Evolutionary conservation across 768 basidiomycete genomes (phyloP).

Genomic region (Naganishia vishniacii): DNA sequence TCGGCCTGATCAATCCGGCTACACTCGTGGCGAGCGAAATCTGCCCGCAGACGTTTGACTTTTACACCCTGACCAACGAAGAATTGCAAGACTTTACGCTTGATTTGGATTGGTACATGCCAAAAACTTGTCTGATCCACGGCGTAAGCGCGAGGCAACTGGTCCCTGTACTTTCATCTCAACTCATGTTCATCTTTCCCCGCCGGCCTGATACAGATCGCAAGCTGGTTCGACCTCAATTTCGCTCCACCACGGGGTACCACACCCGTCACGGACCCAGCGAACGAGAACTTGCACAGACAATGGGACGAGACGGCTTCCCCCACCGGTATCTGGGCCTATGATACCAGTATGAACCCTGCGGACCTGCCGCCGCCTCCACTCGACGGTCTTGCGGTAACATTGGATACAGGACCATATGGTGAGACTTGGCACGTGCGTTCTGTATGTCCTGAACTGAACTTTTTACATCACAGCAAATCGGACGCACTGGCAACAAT

Average conservation of each 20-base stretch:
- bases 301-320: slow-evolving; percentile 34
- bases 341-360: slow-evolving; percentile 35
- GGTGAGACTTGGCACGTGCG: slow-evolving; percentile 36
- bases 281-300: slow-evolving; percentile 28
- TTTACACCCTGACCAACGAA: slow-evolving; percentile 38
- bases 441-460: too few species aligned
- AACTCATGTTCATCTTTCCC: slow-evolving; percentile 5
- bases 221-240: slow-evolving; percentile 47
- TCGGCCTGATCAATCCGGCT: slow-evolving; percentile 44
- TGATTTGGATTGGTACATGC: slow-evolving; percentile 39
- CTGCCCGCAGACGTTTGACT: slow-evolving; percentile 44
- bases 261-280: not conserved
- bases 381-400: slow-evolving; percentile 36
- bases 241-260: slow-evolving; percentile 36
- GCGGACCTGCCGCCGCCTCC: slow-evolving; percentile 38
- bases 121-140: slow-evolving; percentile 39
- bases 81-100: slow-evolving; percentile 42
- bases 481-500: slow-evolving; percentile 49
- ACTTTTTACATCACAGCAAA: slow-evolving; percentile 27
- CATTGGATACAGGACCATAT: slow-evolving; percentile 42
- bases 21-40: slow-evolving; percentile 37
- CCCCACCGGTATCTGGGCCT: slow-evolving; percentile 31
- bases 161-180: not conserved
- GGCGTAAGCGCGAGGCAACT: slow-evolving; percentile 34
- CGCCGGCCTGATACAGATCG: slow-evolving; percentile 43